Evolutionary conservation across 1,139 yeast species (phyloP).

Genomic region (Suhomyces ambrosiae): DNA sequence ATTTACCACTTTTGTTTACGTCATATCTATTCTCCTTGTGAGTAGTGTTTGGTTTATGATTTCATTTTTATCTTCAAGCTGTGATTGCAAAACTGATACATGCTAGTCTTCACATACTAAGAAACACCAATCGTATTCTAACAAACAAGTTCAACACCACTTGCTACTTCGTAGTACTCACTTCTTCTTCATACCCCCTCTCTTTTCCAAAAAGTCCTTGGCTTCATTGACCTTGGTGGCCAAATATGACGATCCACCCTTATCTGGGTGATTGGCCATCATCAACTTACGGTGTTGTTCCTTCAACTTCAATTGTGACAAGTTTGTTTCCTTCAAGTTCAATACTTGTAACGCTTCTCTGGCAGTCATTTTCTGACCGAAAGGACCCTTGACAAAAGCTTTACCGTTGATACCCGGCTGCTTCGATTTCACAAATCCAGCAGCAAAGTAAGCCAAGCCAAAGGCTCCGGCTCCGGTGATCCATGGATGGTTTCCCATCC

Average conservation of each 20-base stretch:
- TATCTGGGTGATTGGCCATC: conserved; percentile 96
- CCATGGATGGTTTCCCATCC: conserved; percentile 78
- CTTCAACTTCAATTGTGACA: conserved; percentile 77
- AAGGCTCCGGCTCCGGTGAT: conserved; percentile 71
- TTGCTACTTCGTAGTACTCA: too few relatives aligned
- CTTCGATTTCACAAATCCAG: conserved; percentile 69
- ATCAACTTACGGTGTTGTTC: conserved; percentile 86
- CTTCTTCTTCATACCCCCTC: conserved; percentile 60
- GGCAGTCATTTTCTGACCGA: conserved; percentile 86
- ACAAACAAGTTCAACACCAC: too few relatives aligned
- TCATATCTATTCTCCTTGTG: too few relatives aligned
- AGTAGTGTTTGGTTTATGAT: too few relatives aligned
- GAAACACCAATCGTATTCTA: too few relatives aligned
- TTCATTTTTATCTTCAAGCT: too few relatives aligned
- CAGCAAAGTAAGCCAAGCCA: conserved; percentile 62
- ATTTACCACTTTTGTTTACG: too few relatives aligned
- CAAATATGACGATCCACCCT: conserved; percentile 93
- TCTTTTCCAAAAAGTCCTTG: conserved; percentile 86
- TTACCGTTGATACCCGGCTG: conserved; percentile 75
- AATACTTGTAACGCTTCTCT: conserved; percentile 89
- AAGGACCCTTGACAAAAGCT: conserved; percentile 81
- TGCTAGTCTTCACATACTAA: too few relatives aligned
- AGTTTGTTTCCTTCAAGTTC: conserved; percentile 76
- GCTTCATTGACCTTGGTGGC: conserved; percentile 98
- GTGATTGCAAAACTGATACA: too few relatives aligned